phyloP scores from a whole-genome alignment of 2,329 filamentous ascomycete species.

The Epichloe gansuensis region DNA sequence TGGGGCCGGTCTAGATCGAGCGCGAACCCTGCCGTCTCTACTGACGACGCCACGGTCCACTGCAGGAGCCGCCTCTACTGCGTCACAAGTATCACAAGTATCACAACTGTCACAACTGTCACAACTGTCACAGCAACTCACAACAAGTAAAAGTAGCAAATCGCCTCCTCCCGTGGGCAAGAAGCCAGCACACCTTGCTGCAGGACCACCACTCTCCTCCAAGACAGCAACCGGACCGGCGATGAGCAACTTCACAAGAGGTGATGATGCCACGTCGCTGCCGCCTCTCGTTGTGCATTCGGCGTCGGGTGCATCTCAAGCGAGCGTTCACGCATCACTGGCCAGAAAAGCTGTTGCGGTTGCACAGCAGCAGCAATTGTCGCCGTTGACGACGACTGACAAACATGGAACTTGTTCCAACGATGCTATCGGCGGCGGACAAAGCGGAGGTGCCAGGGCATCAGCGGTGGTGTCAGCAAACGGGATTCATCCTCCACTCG shows the following conservation, averaged over 20 bases:
- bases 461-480: slow-evolving; percentile 7
- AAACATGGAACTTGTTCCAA: background rate
- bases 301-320: slow-evolving; percentile 2
- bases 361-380: slow-evolving; percentile 1
- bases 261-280: slow-evolving; percentile 11
- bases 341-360: slow-evolving; percentile 2
- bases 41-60: slow-evolving; percentile 17
- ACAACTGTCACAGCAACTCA: slow-evolving; percentile 18
- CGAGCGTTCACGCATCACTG: background rate
- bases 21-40: slow-evolving; percentile 15
- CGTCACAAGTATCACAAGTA: slow-evolving; percentile 22
- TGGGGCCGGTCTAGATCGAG: slow-evolving; percentile 12
- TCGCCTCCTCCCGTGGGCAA: slow-evolving; percentile 45
- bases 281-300: slow-evolving; percentile 6
- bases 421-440: slow-evolving; percentile 7
- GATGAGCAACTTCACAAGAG: slow-evolving; percentile 4
- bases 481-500: slow-evolving; percentile 1
- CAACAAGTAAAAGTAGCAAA: slow-evolving; percentile 24
- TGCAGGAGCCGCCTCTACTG: slow-evolving; percentile 16
- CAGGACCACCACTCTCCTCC: slow-evolving; percentile 14
- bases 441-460: slow-evolving; percentile 9
- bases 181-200: slow-evolving; percentile 45
- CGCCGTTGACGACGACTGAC: background rate
- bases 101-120: slow-evolving; percentile 23
- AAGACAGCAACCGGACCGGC: slow-evolving; percentile 11